A percentile compares a stretch with the other conserved stretches of the same genome.
Conservation (phyloP, 257 asterid species). For the Rubia yunnanensis region DNA sequence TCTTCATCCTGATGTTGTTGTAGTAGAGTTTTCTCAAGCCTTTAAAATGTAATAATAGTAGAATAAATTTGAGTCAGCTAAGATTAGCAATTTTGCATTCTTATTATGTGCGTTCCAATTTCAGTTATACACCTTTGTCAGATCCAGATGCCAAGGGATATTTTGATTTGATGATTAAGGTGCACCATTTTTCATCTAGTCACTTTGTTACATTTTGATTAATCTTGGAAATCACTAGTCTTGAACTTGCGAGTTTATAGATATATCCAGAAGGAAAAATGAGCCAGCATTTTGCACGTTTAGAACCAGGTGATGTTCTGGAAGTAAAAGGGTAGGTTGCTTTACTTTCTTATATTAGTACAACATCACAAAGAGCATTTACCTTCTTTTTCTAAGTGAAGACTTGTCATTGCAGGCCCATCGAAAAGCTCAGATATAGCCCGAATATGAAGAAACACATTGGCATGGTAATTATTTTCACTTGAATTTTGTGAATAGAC, state of each 20-base stretch:
- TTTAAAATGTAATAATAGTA: neutral
- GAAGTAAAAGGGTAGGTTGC: constrained; percentile 87
- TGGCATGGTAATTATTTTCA: constrained; percentile 76
- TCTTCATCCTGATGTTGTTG: neutral
- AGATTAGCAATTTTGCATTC: constrained; percentile 2
- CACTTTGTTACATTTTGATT: neutral
- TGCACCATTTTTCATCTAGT: constrained; percentile 15
- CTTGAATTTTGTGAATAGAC: constrained; percentile 1
- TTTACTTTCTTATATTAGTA: neutral
- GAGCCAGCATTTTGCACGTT: constrained; percentile 94
- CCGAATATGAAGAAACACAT: constrained; percentile 93
- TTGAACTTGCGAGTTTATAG: constrained; percentile 30
- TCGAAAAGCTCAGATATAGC: constrained; percentile 73
- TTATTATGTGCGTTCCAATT: constrained; percentile 25
- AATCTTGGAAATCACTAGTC: constrained; percentile 3
- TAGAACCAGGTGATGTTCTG: constrained; percentile 87
- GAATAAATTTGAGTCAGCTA: neutral
- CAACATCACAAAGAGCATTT: neutral
- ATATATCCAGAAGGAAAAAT: constrained; percentile 96
- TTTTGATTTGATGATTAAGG: constrained; percentile 94
- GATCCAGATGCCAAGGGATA: constrained; percentile 80
- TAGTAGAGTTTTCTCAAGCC: neutral
- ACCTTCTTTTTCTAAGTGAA: constrained; percentile 7
- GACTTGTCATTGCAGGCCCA: constrained; percentile 55
- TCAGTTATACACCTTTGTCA: constrained; percentile 95